Evolutionary conservation across 495 filamentous ascomycete genomes (phyloP).

Genomic region (Annulohypoxylon maeteangense): DNA sequence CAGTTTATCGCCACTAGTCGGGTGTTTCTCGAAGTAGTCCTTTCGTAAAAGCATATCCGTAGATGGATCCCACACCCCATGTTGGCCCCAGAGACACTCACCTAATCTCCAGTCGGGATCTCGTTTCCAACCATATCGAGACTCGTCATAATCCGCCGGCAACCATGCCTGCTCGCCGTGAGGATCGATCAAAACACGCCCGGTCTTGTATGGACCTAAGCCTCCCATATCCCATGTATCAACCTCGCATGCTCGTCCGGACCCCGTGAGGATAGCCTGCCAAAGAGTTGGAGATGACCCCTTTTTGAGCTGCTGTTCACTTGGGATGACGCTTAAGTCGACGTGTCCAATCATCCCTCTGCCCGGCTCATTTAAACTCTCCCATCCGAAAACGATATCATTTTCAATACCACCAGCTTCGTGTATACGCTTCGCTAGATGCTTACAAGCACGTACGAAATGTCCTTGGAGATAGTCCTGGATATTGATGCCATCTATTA

Average conservation of each 20-base stretch:
- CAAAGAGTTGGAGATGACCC: constrained; percentile 94
- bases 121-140: constrained; percentile 88
- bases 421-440: constrained; percentile 84
- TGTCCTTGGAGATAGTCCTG: constrained; percentile 95
- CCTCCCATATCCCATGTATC: constrained; percentile 93
- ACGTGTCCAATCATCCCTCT: constrained; percentile 87
- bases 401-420: constrained; percentile 91
- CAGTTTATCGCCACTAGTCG: constrained; percentile 72
- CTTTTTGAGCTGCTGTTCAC: constrained; percentile 90
- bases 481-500: constrained; percentile 94
- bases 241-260: constrained; percentile 87
- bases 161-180: constrained; percentile 88
- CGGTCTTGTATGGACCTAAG: constrained; percentile 90
- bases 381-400: constrained; percentile 92
- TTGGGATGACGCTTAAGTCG: constrained; percentile 83
- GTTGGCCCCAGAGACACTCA: constrained; percentile 95
- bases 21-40: constrained; percentile 87
- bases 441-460: constrained; percentile 79
- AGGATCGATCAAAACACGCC: constrained; percentile 84
- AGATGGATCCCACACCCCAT: constrained; percentile 91
- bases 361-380: constrained; percentile 94
- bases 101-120: constrained; percentile 91
- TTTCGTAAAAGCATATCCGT: constrained; percentile 81
- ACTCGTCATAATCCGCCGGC: constrained; percentile 80
- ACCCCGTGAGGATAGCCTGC: constrained; percentile 91